Evolutionary conservation across 139 green algal species (phyloP), one percentile per base, ranked within the genome.

Genomic region (Gonium pectorale): DNA sequence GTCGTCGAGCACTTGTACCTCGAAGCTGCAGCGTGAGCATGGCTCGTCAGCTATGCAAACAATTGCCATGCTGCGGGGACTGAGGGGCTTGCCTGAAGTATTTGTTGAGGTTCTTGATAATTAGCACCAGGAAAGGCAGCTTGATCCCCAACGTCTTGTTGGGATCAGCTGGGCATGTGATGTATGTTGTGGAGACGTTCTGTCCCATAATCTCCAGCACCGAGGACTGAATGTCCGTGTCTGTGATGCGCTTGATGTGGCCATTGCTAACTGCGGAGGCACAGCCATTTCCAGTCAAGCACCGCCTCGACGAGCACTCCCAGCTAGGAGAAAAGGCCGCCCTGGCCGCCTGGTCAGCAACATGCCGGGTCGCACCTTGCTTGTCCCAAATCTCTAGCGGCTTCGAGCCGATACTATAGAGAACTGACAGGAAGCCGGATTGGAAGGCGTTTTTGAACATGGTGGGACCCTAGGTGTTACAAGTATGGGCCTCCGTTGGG

Each of bases 101-200:
- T 85, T 98, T 98, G 79, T 98, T 97, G 38, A 99, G 86, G 90
- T 99, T 99, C 86, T 99, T 99, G 85, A 99, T 94, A 69, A 99
- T 98, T 92, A 99, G 96, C 2, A 99, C 95, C 70, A 98, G 92
- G 91, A 99, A 99, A 9, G 97, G 96, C 85, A 99, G 92, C 92
- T 99, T 99, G 87, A 99, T 99, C 77, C 97, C 97, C 31, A 99
- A 92, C 26, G 96, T 98, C 82, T 95, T 93, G 21, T 84, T 78
- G 3, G 95, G 93, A 87, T 99, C 96, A 38, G 95, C 94, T 46
- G 97, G 97, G 88, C 96, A 98, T 13, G 93, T 95, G 81, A 99
- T 98, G 90, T 92, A 98, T 35, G 94, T 97, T 51, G 94, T 98
- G 86, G 87, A 93, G 31, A 99, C 94, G 85, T 99, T 99, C 54